Evolutionary conservation across 345 rosid species (phyloP).

Genomic region (Dipteronia sinensis): DNA sequence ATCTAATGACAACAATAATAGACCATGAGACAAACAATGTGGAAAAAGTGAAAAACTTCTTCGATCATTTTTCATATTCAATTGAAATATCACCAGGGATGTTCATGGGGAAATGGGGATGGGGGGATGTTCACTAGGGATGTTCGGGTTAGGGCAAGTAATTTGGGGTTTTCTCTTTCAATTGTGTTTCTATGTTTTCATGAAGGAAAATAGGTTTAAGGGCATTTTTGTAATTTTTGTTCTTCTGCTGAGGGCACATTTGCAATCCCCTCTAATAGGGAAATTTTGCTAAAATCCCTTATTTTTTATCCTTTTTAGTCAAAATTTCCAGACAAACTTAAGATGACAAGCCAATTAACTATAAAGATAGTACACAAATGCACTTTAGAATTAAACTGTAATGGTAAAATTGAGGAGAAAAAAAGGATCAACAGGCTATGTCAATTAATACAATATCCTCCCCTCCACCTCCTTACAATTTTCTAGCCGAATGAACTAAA

Average conservation of each 20-base stretch:
- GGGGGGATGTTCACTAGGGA: too few relatives aligned
- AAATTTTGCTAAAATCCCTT: too few relatives aligned
- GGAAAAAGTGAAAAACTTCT: neutral
- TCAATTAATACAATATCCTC: neutral
- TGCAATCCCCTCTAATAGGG: too few relatives aligned
- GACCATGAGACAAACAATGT: neutral
- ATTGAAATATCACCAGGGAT: neutral
- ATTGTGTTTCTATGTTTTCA: too few relatives aligned
- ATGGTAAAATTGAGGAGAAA: neutral
- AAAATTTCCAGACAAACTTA: neutral
- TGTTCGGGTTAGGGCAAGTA: too few relatives aligned
- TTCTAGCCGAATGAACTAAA: slow-evolving; percentile 1
- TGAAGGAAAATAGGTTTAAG: too few relatives aligned
- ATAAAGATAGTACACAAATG: neutral
- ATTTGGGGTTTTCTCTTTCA: too few relatives aligned
- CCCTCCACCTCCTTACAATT: neutral
- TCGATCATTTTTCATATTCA: neutral
- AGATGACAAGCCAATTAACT: neutral
- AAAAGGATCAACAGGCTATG: slow-evolving; percentile 11
- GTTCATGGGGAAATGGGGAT: too few relatives aligned
- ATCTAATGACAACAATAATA: neutral
- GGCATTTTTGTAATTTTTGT: too few relatives aligned
- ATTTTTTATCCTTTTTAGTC: neutral
- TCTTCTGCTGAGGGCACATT: too few relatives aligned
- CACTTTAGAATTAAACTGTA: neutral